phyloP scores from a whole-genome alignment of 345 rosid species.

The Citrus medica region DNA sequence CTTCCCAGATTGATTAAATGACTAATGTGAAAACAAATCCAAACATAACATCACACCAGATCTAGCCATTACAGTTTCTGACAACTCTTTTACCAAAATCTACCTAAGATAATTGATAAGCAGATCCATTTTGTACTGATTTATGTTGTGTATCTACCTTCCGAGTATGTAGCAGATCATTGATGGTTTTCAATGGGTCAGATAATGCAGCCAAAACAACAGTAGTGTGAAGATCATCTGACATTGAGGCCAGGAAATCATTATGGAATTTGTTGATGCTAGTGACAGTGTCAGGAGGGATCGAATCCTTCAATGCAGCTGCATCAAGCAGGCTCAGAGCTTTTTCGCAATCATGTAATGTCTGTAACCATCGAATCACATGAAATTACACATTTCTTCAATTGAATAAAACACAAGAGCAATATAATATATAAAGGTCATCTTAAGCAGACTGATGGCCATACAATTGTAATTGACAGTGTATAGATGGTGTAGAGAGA shows the following conservation, averaged over 20 bases:
- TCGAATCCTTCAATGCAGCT: conserved; percentile 27
- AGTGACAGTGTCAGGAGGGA: conserved; percentile 46
- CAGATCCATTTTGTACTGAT: neutral
- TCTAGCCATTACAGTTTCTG: neutral
- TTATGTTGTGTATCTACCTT: conserved; percentile 40
- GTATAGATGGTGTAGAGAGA: neutral
- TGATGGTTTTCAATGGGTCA: conserved; percentile 76
- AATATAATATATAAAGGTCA: neutral
- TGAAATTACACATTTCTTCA: conserved; percentile 8
- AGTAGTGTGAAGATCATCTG: conserved; percentile 89
- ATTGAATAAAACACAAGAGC: neutral
- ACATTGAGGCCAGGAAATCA: conserved; percentile 69
- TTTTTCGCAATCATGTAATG: conserved; percentile 64
- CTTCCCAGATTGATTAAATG: neutral
- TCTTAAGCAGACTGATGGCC: neutral
- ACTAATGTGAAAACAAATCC: neutral
- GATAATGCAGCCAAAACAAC: conserved; percentile 82
- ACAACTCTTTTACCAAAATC: neutral
- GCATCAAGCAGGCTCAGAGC: conserved; percentile 45
- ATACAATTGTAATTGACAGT: neutral
- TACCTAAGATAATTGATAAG: neutral
- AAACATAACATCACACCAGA: neutral
- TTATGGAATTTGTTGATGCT: conserved; percentile 46
- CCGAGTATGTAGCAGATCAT: conserved; percentile 77
- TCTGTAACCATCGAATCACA: conserved; percentile 49